phyloP scores from a whole-genome alignment of 139 green algal species.

The Chlorella sp. region DNA sequence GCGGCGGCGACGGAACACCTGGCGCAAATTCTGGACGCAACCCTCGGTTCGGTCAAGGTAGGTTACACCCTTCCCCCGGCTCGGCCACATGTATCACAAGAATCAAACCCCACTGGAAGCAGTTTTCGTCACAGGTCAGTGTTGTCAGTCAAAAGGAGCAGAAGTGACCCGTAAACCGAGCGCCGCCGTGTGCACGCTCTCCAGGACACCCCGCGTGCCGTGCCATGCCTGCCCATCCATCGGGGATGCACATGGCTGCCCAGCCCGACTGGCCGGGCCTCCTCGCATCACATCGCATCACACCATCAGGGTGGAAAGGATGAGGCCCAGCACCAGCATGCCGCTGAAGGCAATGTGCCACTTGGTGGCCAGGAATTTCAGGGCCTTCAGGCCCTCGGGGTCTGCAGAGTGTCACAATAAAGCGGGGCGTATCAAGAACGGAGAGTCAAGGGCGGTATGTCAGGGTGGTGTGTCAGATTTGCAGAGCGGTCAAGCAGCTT shows the following conservation, averaged over 20 bases:
- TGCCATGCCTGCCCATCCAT: neutral
- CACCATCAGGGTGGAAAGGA: constrained; percentile 46
- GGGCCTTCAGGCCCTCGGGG: constrained; percentile 23
- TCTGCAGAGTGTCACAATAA: constrained; percentile 1
- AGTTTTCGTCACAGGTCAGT: neutral
- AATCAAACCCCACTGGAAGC: no score
- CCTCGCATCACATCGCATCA: constrained; percentile 8
- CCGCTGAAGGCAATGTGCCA: constrained; percentile 52
- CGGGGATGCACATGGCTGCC: no score
- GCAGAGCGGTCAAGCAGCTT: neutral
- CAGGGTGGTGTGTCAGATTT: neutral
- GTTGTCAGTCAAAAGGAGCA: neutral
- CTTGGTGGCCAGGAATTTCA: constrained; percentile 49
- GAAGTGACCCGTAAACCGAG: neutral
- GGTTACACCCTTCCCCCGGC: no score
- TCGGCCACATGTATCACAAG: no score
- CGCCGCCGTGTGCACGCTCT: neutral
- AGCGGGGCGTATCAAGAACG: neutral
- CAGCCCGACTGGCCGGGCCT: no score
- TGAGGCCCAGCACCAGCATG: constrained; percentile 45
- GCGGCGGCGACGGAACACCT: neutral
- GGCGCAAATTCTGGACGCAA: no score
- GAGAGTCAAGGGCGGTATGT: neutral
- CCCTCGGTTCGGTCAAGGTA: no score
- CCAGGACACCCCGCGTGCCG: neutral